These are phyloP conservation scores for Jaminaea rosea DNA, from an alignment of 1,284 basidiomycete genomes.

Conservation along the genomic window DNA sequence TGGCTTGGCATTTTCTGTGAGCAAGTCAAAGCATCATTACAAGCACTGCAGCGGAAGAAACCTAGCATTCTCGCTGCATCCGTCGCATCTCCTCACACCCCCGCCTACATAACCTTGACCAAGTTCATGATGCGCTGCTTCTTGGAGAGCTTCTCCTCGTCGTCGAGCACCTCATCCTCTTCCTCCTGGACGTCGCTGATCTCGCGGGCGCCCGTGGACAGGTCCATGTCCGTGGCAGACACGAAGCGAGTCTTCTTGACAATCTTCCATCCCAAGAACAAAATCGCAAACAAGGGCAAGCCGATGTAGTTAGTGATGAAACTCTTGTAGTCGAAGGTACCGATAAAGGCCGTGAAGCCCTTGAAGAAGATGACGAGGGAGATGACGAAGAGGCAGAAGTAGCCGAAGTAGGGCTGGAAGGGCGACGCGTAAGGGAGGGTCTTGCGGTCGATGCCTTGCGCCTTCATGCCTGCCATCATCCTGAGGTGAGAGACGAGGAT, in stretches of 20 bases:
- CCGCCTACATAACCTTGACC: neutral
- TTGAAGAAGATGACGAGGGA: constrained; percentile 62
- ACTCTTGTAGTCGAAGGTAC: constrained; percentile 61
- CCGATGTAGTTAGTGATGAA: constrained; percentile 52
- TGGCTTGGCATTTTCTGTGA: neutral
- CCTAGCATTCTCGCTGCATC: neutral
- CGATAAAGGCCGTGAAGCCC: constrained; percentile 52
- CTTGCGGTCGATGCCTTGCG: constrained; percentile 61
- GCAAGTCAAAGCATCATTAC: neutral
- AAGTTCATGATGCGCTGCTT: neutral
- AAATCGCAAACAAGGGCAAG: constrained; percentile 27
- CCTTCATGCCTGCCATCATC: constrained; percentile 66
- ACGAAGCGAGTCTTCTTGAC: constrained; percentile 19
- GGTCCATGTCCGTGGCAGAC: constrained; percentile 27
- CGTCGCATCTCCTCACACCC: neutral
- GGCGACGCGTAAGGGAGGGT: constrained; percentile 54
- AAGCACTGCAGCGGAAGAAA: neutral
- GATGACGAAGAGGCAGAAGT: constrained; percentile 55
- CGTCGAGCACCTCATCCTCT: constrained; percentile 17
- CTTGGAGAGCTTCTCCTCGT: neutral
- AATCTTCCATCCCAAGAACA: constrained; percentile 36
- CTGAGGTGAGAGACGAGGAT: constrained; percentile 70
- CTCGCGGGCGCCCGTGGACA: constrained; percentile 23
- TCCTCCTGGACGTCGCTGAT: constrained; percentile 21
- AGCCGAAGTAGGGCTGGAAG: constrained; percentile 50